Percentiles rank a stretch among this genome's conserved stretches.
Evolutionary conservation across 768 basidiomycete species (phyloP).

Genomic region (Rhizopogon roseolus): DNA sequence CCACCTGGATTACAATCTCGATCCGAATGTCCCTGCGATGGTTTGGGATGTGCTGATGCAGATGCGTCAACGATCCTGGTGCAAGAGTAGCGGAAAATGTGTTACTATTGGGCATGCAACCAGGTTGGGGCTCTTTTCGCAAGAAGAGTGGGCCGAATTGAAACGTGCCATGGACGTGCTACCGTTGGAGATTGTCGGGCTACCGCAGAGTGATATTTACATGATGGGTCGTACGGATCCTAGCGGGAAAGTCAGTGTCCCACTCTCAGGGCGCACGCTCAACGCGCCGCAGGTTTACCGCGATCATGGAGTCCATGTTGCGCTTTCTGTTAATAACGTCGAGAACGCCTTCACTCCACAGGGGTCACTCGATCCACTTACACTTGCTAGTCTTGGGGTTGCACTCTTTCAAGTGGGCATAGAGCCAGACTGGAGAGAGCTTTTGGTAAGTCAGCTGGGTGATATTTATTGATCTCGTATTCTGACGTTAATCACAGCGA

Average conservation of each 20-base stretch:
- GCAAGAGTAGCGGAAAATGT: constrained; percentile 17
- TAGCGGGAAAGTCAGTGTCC: constrained; percentile 19
- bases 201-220: constrained; percentile 65
- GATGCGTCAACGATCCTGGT: constrained; percentile 26
- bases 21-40: constrained; percentile 44
- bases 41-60: constrained; percentile 50
- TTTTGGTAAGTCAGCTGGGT: constrained; percentile 38
- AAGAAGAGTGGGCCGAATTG: constrained; percentile 40
- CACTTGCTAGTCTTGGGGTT: constrained; percentile 52
- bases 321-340: constrained; percentile 61
- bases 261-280: constrained; percentile 48
- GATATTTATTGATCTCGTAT: not conserved
- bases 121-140: constrained; percentile 47
- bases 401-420: constrained; percentile 57
- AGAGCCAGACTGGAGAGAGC: constrained; percentile 36
- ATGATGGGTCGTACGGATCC: constrained; percentile 49
- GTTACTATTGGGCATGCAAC: constrained; percentile 62
- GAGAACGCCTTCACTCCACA: constrained; percentile 69
- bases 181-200: constrained; percentile 49
- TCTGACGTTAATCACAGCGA: constrained; percentile 29
- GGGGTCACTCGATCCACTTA: constrained; percentile 58
- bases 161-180: constrained; percentile 32
- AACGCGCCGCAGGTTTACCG: constrained; percentile 43
- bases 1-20: constrained; percentile 65
- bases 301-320: constrained; percentile 42